A percentile compares a stretch with the other conserved stretches of the same genome.
Evolutionary conservation across 2,329 filamentous ascomycete species (phyloP).

Genomic region (Phialemonium atrogriseum): DNA sequence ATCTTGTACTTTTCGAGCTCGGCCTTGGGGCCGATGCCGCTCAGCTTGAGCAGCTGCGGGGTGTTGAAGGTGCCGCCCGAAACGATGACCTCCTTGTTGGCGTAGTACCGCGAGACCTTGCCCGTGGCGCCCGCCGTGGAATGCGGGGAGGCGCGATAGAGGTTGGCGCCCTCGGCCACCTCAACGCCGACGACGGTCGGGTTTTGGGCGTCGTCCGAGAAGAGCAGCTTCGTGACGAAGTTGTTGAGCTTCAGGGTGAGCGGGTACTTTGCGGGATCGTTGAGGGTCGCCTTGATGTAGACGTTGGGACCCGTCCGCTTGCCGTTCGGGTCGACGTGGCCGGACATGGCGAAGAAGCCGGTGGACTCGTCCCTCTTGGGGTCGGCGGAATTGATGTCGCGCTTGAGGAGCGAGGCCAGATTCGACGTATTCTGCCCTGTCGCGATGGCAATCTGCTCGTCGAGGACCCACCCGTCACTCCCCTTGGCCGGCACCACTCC

Average conservation of each 20-base stretch:
- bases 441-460: constrained; percentile 30
- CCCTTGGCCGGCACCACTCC: constrained; percentile 35
- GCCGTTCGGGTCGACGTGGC: constrained; percentile 16
- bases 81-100: constrained; percentile 36
- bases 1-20: constrained; percentile 4
- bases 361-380: constrained; percentile 17
- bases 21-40: constrained; percentile 4
- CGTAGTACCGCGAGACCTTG: constrained; percentile 17
- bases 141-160: constrained; percentile 35
- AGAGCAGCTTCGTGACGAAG: constrained; percentile 26
- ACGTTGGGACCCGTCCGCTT: constrained; percentile 36
- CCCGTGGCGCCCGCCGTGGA: constrained; percentile 14
- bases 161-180: constrained; percentile 28
- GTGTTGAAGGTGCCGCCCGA: constrained; percentile 31
- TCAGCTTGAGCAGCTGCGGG: constrained; percentile 13
- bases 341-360: constrained; percentile 21
- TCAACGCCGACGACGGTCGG: constrained; percentile 31
- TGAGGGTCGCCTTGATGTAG: constrained; percentile 20
- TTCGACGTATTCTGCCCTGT: constrained; percentile 21
- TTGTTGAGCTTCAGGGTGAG: constrained; percentile 28
- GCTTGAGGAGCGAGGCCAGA: constrained; percentile 16
- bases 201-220: constrained; percentile 24
- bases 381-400: constrained; percentile 20
- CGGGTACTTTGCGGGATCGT: constrained; percentile 31
- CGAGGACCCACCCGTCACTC: constrained; percentile 35